These are phyloP conservation scores for Trebouxia sp. DNA, from an alignment of 139 green algal species.

Conservation along the genomic window DNA sequence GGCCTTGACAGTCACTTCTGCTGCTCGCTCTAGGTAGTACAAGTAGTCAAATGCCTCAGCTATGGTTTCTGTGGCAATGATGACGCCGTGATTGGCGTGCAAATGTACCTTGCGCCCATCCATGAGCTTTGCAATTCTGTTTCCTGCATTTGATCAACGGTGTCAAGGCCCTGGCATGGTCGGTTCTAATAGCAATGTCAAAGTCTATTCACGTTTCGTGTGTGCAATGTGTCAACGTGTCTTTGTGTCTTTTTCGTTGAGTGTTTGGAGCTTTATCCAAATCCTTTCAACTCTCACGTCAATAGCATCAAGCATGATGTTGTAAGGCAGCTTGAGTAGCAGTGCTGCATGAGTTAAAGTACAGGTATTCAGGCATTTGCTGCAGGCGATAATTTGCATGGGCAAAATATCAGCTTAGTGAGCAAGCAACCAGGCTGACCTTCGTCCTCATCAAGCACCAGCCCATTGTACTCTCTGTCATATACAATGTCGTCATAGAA, in stretches of 20 bases:
- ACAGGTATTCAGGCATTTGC: no score
- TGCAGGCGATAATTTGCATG: neutral
- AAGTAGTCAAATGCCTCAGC: slow-evolving; percentile 23
- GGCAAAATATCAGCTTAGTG: neutral
- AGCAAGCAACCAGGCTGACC: slow-evolving; percentile 24
- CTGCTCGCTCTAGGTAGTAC: slow-evolving; percentile 53
- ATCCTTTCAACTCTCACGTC: no score
- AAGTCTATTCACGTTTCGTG: no score
- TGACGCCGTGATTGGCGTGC: slow-evolving; percentile 20
- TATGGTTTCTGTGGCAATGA: slow-evolving; percentile 19
- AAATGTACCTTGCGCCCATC: neutral
- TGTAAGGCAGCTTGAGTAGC: no score
- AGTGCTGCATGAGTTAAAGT: no score
- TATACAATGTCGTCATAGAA: slow-evolving; percentile 52
- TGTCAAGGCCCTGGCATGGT: no score
- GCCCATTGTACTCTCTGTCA: slow-evolving; percentile 51
- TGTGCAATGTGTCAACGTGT: no score
- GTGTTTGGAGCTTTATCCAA: no score
- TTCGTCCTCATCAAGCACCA: slow-evolving; percentile 46
- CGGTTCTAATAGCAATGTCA: no score
- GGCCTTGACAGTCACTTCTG: slow-evolving; percentile 38
- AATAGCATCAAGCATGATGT: no score
- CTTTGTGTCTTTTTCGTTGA: no score
- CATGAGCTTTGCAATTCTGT: slow-evolving; percentile 13
- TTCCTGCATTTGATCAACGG: neutral